phyloP scores from a whole-genome alignment of 169 alveolate species.

The Ichthyophthirius multifiliis region DNA sequence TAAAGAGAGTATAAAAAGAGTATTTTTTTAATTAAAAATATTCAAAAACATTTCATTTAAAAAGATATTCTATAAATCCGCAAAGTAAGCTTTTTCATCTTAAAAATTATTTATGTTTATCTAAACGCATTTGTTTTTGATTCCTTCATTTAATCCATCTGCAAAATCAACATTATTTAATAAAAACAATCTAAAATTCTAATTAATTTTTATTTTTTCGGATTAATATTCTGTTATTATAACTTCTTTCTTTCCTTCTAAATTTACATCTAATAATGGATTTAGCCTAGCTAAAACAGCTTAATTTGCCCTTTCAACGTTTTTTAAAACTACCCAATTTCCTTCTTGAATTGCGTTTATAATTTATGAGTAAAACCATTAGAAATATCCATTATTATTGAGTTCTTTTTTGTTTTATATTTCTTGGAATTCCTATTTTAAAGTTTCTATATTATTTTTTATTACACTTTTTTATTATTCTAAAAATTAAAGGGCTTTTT shows the following conservation, averaged over 20 bases:
- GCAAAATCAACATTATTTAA: conserved; percentile 62
- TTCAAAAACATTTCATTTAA: too few relatives aligned
- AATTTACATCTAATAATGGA: conserved; percentile 90
- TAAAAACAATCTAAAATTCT: conserved; percentile 89
- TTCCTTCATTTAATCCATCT: conserved; percentile 61
- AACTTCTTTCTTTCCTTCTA: background rate
- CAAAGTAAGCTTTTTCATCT: background rate
- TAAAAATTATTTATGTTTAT: conserved; percentile 17
- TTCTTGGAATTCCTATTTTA: background rate
- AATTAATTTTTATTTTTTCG: conserved; percentile 83
- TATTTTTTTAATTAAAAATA: too few relatives aligned
- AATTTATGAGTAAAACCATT: conserved; percentile 88
- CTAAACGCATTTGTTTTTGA: conserved; percentile 91
- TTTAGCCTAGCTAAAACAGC: conserved; percentile 94
- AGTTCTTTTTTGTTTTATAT: background rate
- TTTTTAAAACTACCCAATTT: conserved; percentile 90
- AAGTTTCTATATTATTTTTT: background rate
- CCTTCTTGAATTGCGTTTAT: conserved; percentile 90
- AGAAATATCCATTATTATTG: conserved; percentile 57
- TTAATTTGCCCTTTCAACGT: conserved; percentile 88
- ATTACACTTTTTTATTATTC: background rate
- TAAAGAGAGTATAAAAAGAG: too few relatives aligned
- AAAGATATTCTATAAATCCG: too few relatives aligned
- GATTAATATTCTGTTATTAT: conserved; percentile 33
- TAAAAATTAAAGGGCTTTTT: background rate